Base-by-base conservation (phyloP, 495 filamentous ascomycete genomes). In the Cudoniella acicularis region DNA sequence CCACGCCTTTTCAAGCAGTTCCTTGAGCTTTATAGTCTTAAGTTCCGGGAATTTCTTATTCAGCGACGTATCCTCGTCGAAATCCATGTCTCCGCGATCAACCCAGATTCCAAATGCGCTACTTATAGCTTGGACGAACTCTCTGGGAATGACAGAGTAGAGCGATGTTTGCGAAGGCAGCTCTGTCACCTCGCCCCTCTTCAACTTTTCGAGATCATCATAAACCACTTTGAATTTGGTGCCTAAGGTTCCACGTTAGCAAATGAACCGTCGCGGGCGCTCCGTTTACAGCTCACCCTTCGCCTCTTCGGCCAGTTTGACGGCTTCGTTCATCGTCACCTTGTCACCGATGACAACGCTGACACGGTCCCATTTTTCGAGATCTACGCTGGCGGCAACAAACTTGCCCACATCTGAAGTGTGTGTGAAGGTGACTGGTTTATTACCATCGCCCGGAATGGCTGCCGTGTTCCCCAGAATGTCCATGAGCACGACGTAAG, bases 401-500 rank as follows among this genome's bases (percentile, higher is more conserved):
- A 81, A 81, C 27, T 67, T 71, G 11, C 72, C 81, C 59, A 83
- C 68, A 61, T 85, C 81, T 11, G 69, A 70, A 4, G 77, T 78
- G 56, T 83, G 77, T 10, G 80, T 83, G 67, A 83, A 80, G 48
- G 73, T 62, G 23, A 81, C 72, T 10, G 61, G 65, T 25, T 73
- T 71, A 41, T 80, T 71, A 0, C 82, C 82, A 36, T 72, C 66
- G 0, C 82, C 81, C 0, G 79, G 81, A 40, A 85, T 82, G 8
- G 71, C 77, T 10, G 81, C 81, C 20, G 60, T 64, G 46, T 73
- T 69, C 64, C 72, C 70, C 0, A 66, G 36, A 2, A 83, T 73
- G 61, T 84, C 75, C 16, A 82, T 60, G 16, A 79, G 74, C 17
- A 82, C 69, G 1, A 68, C 67, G 8, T 67, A 66, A 1, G 73